A percentile compares a stretch with the other conserved stretches of the same genome.
These are phyloP conservation scores for Thraustotheca clavata DNA, from an alignment of 352 stramenopile genomes.

Conservation along the genomic window DNA sequence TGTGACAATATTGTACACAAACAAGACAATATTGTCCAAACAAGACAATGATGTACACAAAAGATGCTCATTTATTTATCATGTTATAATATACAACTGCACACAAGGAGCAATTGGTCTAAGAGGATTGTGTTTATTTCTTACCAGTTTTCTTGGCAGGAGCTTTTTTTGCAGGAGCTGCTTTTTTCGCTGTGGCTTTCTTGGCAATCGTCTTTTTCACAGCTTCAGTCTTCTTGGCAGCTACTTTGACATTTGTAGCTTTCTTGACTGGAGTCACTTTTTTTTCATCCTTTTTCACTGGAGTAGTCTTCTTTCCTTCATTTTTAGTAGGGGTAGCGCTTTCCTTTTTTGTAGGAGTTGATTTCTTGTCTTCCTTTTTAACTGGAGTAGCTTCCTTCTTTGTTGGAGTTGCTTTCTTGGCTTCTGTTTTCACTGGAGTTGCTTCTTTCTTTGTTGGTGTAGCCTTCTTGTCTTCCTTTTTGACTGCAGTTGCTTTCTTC, in stretches of 20 bases:
- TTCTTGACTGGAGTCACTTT: slow-evolving; percentile 15
- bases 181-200: not conserved
- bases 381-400: slow-evolving; percentile 16
- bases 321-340: slow-evolving; percentile 15
- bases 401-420: slow-evolving; percentile 22
- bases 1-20: slow-evolving; percentile 4
- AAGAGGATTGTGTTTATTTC: not conserved
- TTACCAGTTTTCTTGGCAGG: slow-evolving; percentile 7
- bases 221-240: not conserved
- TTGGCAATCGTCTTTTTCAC: not conserved
- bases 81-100: not conserved
- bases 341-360: slow-evolving; percentile 8
- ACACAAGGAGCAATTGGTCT: not conserved
- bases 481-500: slow-evolving; percentile 11
- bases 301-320: slow-evolving; percentile 15
- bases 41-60: not conserved
- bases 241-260: not conserved
- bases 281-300: slow-evolving; percentile 9
- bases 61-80: not conserved
- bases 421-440: slow-evolving; percentile 15
- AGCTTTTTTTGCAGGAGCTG: slow-evolving; percentile 14
- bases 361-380: slow-evolving; percentile 16
- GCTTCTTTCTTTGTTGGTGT: slow-evolving; percentile 25
- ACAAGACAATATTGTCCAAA: not conserved
- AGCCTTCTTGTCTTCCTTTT: not conserved